A percentile compares a stretch with the other conserved stretches of the same genome.
phyloP scores from a whole-genome alignment of 129 eudicot genomes.

The Silybum marianum region DNA sequence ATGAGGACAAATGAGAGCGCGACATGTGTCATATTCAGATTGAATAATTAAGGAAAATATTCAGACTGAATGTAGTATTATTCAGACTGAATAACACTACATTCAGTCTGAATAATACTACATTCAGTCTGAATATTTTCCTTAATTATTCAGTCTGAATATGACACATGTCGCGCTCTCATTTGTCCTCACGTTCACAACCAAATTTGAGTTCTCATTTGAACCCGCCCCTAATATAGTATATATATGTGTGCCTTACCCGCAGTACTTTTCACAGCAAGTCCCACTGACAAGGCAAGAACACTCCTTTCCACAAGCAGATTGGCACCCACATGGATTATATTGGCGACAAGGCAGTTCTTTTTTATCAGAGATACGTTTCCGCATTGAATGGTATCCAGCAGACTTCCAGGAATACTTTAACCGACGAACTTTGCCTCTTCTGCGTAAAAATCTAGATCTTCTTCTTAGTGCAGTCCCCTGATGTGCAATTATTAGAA shows the following conservation, averaged over 20 bases:
- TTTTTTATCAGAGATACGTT: constrained; percentile 77
- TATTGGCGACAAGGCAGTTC: constrained; percentile 89
- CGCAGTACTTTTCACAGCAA: constrained; percentile 96
- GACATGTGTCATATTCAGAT: no score
- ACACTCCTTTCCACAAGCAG: constrained; percentile 94
- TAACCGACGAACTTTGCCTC: constrained; percentile 88
- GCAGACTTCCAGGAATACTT: constrained; percentile 91
- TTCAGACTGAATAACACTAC: no score
- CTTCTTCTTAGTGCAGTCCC: constrained; percentile 67
- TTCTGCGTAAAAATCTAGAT: constrained; percentile 81
- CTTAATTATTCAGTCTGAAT: no score
- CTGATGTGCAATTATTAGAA: constrained; percentile 39
- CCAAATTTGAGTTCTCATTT: no score
- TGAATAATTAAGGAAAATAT: no score
- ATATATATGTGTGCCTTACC: constrained; percentile 45
- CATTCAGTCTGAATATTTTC: no score
- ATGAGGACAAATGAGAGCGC: no score
- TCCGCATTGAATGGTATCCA: constrained; percentile 73
- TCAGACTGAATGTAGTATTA: no score
- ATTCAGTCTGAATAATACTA: no score
- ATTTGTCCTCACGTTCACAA: no score
- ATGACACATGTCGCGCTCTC: no score
- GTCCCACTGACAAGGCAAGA: constrained; percentile 84
- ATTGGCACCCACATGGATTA: constrained; percentile 88
- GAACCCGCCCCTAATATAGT: not conserved